Percentiles rank a stretch among this genome's conserved stretches.
Evolutionary conservation across 345 rosid genomes (phyloP).

Genomic region (Syzygium grande): DNA sequence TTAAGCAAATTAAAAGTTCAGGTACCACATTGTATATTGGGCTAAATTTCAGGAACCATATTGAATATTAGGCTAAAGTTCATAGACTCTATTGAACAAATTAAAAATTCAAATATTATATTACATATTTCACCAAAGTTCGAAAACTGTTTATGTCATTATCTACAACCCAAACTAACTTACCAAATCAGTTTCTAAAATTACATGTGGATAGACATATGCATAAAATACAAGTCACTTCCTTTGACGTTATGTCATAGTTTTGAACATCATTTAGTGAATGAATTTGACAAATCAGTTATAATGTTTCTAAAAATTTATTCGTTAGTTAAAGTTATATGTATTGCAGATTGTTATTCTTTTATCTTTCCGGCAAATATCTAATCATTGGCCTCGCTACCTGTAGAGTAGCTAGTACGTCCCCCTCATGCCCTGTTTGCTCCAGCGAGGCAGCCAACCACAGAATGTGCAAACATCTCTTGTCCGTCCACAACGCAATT

Average conservation of each 20-base stretch:
- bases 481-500: neutral
- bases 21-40: too few relatives aligned
- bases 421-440: neutral
- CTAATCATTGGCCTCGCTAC: neutral
- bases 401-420: neutral
- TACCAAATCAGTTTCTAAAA: neutral
- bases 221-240: neutral
- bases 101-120: too few relatives aligned
- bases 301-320: neutral
- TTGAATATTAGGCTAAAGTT: too few relatives aligned
- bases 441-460: neutral
- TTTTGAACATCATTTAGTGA: neutral
- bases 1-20: too few relatives aligned
- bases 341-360: neutral
- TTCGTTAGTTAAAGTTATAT: neutral
- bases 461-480: neutral
- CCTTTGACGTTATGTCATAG: neutral
- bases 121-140: too few relatives aligned
- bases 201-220: neutral
- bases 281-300: neutral
- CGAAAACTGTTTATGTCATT: too few relatives aligned
- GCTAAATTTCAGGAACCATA: too few relatives aligned
- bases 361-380: neutral
- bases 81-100: too few relatives aligned
- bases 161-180: too few relatives aligned